These are phyloP conservation scores for Conoideocrella luteorostrata DNA, from an alignment of 2,329 filamentous ascomycete species.

Conservation along the genomic window DNA sequence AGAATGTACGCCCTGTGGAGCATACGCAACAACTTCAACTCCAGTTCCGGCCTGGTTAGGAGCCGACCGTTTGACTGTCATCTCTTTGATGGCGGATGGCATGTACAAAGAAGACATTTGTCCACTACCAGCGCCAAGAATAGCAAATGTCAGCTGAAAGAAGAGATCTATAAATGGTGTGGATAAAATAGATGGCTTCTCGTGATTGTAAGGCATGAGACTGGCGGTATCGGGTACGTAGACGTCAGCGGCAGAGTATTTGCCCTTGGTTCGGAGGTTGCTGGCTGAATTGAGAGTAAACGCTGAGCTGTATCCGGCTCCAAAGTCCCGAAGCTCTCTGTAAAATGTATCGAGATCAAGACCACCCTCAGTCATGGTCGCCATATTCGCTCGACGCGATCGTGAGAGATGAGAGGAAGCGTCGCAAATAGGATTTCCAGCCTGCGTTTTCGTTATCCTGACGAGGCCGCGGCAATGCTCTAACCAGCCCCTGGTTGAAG, in stretches of 20 bases:
- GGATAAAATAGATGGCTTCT: conserved; percentile 37
- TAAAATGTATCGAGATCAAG: conserved; percentile 18
- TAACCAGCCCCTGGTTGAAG: conserved; percentile 45
- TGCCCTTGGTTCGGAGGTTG: conserved; percentile 12
- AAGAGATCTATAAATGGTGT: conserved; percentile 40
- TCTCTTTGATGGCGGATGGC: conserved; percentile 25
- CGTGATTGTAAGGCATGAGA: conserved; percentile 38
- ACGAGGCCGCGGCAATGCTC: conserved; percentile 52
- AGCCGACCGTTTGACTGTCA: conserved; percentile 19
- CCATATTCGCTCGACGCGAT: conserved; percentile 10
- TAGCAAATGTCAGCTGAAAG: conserved; percentile 33
- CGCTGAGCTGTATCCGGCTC: conserved; percentile 19
- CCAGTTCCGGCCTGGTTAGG: conserved; percentile 21
- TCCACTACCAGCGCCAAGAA: conserved; percentile 27
- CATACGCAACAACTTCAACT: conserved; percentile 21
- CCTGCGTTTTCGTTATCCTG: conserved; percentile 20
- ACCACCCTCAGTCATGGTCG: neutral
- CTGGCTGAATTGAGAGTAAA: conserved; percentile 15
- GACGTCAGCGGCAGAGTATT: conserved; percentile 21
- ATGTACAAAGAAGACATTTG: conserved; percentile 28
- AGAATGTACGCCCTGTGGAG: conserved; percentile 15
- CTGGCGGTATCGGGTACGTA: conserved; percentile 35
- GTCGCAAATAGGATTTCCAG: conserved; percentile 16
- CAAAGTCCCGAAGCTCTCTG: conserved; percentile 16
- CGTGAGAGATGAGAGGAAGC: neutral